Base-by-base conservation (phyloP, 176 grass and related monocot genomes). In the Musa itinerans region DNA sequence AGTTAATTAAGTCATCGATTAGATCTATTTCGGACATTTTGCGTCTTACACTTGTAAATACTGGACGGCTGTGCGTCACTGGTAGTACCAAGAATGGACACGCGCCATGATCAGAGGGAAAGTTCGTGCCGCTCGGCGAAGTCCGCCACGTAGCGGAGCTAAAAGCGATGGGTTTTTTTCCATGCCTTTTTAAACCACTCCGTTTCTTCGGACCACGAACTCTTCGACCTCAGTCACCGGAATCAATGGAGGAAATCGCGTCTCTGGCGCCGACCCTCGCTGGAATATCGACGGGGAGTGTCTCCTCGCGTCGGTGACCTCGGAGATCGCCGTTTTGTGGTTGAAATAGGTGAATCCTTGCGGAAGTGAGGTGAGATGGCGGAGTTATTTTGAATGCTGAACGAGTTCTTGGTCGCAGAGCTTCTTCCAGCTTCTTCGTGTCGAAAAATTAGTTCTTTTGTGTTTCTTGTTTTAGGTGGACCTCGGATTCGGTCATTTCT, bases 231-330 rank as follows among this genome's bases (percentile, higher is more conserved):
- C 74, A 2, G 9, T 43, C 55, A 16, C 56, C 27, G 74, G 56
- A 76, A 76, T 76, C 56, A 19, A 76, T 76, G 74, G 74, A 75
- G 13, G 74, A 62, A 49, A 14, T 76, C 17, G 2, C 54, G 15
- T 19, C 19, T 48, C 14, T 2, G 74, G 17, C 23, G 8, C 55
- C 17, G 17, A 62, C 7, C 4, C 0, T 61, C 26, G 17, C 16
- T 8, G 29, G 74, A 50, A 34, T 6, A 43, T 43, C 34, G 34
- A 43, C 34, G 34, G 2, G 34, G 4, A 6, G 4, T 6, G 34
- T 72, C 3, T 53, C 10, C 11, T 53, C 2, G 3, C n/a, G 22
- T 13, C 13, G 17, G 9, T 22, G 16, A 24, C 2, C 7, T 53
- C 9, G 22, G 52, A 51, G 1, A 52, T 72, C 17, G 24, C 16